A percentile compares a stretch with the other conserved stretches of the same genome.
These are phyloP conservation scores for Oligophagozyma castellii DNA, from an alignment of 1,139 yeast species.

Conservation along the genomic window DNA sequence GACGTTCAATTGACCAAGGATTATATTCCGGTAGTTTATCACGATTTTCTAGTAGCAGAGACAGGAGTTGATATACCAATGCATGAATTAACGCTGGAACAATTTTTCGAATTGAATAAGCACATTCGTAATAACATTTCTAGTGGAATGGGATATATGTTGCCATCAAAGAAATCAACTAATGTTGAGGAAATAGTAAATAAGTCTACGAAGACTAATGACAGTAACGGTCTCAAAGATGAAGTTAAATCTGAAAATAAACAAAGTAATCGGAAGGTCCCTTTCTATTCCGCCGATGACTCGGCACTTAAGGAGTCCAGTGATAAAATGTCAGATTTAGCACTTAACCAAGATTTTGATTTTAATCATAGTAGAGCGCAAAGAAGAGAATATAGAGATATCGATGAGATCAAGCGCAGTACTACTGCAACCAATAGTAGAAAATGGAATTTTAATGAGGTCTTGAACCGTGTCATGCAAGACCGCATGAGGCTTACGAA, in stretches of 20 bases:
- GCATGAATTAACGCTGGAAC: conserved; percentile 85
- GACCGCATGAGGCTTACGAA: conserved; percentile 76
- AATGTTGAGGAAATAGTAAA: conserved; percentile 1
- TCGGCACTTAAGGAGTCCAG: neutral
- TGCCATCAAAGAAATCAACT: conserved; percentile 1
- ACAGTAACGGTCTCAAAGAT: neutral
- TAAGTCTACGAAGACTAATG: neutral
- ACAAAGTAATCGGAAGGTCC: neutral
- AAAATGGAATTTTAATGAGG: conserved; percentile 5
- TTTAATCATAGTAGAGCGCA: conserved; percentile 1
- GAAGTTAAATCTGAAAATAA: neutral
- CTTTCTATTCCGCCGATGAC: conserved; percentile 2
- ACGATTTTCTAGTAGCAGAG: conserved; percentile 90
- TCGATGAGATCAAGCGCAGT: conserved; percentile 2
- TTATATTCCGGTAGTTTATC: conserved; percentile 82
- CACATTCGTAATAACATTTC: conserved; percentile 6
- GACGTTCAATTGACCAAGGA: conserved; percentile 97
- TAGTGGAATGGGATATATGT: neutral
- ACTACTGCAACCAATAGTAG: neutral
- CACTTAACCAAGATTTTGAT: too few species aligned
- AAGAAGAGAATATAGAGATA: conserved; percentile 2
- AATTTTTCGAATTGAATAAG: conserved; percentile 54
- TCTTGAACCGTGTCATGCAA: conserved; percentile 25
- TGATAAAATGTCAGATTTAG: neutral
- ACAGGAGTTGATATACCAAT: conserved; percentile 94